phyloP scores from a whole-genome alignment of 2,329 filamentous ascomycete species.

The Trichothecium roseum region DNA sequence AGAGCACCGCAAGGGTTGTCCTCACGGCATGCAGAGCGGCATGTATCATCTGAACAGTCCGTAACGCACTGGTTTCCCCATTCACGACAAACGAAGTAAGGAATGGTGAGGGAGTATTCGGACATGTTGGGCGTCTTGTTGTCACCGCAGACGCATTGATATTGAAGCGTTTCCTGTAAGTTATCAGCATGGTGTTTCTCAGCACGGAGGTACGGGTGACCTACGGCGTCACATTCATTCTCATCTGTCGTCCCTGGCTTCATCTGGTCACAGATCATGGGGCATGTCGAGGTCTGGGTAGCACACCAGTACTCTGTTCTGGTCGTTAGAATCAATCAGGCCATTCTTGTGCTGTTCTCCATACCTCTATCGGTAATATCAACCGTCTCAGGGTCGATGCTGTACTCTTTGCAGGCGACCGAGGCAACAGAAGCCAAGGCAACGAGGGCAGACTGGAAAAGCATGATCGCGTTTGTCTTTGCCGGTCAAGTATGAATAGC shows the following conservation, averaged over 20 bases:
- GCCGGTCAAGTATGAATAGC: too few relatives aligned
- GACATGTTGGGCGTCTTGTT: constrained; percentile 59
- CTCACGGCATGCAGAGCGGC: constrained; percentile 38
- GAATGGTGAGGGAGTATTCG: constrained; percentile 68
- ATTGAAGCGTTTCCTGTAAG: constrained; percentile 47
- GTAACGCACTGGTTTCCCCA: constrained; percentile 60
- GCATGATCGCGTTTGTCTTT: constrained; percentile 30
- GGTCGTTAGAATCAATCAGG: constrained; percentile 10
- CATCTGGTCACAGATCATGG: constrained; percentile 58
- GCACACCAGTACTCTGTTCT: constrained; percentile 53
- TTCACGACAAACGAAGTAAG: constrained; percentile 65
- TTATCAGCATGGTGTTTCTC: constrained; percentile 2
- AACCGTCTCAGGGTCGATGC: constrained; percentile 54
- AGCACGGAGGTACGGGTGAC: constrained; percentile 8
- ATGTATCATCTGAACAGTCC: constrained; percentile 54
- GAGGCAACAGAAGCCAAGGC: constrained; percentile 44
- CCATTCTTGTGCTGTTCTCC: constrained; percentile 13
- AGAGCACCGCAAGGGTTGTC: constrained; percentile 65
- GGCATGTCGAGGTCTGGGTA: constrained; percentile 53
- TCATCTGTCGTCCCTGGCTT: constrained; percentile 37
- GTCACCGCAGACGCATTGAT: constrained; percentile 61
- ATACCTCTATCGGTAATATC: constrained; percentile 38
- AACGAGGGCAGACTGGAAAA: constrained; percentile 42
- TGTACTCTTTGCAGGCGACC: constrained; percentile 44
- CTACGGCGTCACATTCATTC: constrained; percentile 61